These are phyloP conservation scores for Senna tora DNA, from an alignment of 306 rosid species.

Conservation along the genomic window DNA sequence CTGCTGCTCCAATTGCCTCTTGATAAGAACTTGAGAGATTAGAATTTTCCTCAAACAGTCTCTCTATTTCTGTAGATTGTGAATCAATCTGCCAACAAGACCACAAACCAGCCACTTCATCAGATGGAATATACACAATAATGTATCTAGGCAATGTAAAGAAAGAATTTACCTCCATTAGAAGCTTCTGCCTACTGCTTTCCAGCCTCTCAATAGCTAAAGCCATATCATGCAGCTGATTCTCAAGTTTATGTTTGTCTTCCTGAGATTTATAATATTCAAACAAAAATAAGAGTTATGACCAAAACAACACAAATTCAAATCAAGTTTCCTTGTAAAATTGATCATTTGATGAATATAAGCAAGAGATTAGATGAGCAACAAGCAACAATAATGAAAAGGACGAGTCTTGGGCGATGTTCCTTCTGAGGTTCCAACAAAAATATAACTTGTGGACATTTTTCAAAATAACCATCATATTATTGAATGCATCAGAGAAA, in stretches of 20 bases:
- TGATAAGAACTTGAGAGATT: slow-evolving; percentile 67
- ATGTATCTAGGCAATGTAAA: slow-evolving; percentile 23
- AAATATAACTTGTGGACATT: too few species aligned
- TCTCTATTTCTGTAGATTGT: slow-evolving; percentile 87
- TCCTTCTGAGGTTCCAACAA: not conserved
- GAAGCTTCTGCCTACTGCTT: slow-evolving; percentile 91
- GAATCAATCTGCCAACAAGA: slow-evolving; percentile 78
- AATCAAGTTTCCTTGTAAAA: not conserved
- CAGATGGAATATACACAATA: slow-evolving; percentile 35
- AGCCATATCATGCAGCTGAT: slow-evolving; percentile 94
- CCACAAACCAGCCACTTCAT: slow-evolving; percentile 35
- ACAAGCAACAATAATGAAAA: slow-evolving; percentile 23
- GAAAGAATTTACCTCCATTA: slow-evolving; percentile 64
- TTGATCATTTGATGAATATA: not conserved
- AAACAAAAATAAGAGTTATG: not conserved
- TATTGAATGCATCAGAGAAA: too few species aligned
- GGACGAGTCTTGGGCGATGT: not conserved
- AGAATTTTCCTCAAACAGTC: slow-evolving; percentile 91
- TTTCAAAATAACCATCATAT: too few species aligned
- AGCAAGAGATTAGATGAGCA: slow-evolving; percentile 33
- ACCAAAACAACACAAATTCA: slow-evolving; percentile 14
- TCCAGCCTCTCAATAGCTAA: slow-evolving; percentile 87
- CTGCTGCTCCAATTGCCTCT: slow-evolving; percentile 59
- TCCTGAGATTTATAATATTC: slow-evolving; percentile 55
- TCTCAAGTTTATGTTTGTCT: slow-evolving; percentile 84